Conservation (phyloP, 768 basidiomycete genomes). For the Atractiella rhizophila region DNA sequence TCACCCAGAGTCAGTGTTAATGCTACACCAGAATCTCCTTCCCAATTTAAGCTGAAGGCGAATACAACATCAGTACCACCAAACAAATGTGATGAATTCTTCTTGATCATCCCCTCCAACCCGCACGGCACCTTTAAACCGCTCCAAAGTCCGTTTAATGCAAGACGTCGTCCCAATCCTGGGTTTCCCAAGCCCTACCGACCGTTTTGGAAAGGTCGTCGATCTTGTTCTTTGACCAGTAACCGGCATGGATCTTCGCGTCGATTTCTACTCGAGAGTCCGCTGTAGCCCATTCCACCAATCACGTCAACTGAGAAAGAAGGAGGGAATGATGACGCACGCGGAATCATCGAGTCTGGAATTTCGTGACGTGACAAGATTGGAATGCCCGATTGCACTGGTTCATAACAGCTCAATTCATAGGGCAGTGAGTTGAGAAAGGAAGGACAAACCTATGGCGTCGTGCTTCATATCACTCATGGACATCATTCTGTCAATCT, state of each 20-base stretch:
- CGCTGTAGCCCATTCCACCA: conserved; percentile 3
- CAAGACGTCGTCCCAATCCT: conserved; percentile 83
- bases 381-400: conserved; percentile 62
- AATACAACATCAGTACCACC: too few species aligned
- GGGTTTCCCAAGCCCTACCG: conserved; percentile 48
- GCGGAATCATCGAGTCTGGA: conserved; percentile 70
- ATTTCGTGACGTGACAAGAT: conserved; percentile 64
- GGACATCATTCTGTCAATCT: conserved; percentile 5
- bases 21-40: too few species aligned
- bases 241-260: conserved; percentile 71
- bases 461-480: conserved; percentile 52
- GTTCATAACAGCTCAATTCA: too few species aligned
- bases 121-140: background rate
- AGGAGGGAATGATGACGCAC: conserved; percentile 5
- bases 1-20: too few species aligned
- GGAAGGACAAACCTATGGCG: too few species aligned
- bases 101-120: too few species aligned
- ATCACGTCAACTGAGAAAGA: background rate
- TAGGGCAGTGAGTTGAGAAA: too few species aligned
- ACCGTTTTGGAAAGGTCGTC: conserved; percentile 64
- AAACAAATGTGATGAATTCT: too few species aligned
- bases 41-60: too few species aligned
- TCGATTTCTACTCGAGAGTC: conserved; percentile 84
- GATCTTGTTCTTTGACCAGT: conserved; percentile 44
- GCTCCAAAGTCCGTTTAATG: conserved; percentile 26